Percentiles rank a stretch among this genome's conserved stretches.
phyloP scores from a whole-genome alignment of 2,329 filamentous ascomycete species.

The Sclerotinia borealis region DNA sequence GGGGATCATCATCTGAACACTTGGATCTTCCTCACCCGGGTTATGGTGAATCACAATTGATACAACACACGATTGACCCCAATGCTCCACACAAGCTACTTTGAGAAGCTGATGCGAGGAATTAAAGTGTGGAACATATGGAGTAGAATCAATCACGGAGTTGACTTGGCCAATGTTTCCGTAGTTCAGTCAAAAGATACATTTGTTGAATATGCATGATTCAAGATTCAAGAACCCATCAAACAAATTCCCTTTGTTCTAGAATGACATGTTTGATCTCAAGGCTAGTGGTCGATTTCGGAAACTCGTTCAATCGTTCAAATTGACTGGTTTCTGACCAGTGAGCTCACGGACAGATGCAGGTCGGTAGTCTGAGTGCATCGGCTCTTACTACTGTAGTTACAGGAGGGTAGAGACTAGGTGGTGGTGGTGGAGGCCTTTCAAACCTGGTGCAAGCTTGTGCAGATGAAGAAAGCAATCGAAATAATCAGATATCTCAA shows the following conservation, averaged over 20 bases:
- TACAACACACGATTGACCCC: conserved; percentile 16
- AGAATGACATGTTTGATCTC: conserved; percentile 9
- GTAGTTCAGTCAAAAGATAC: not conserved
- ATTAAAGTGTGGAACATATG: conserved; percentile 1
- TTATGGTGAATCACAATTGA: conserved; percentile 29
- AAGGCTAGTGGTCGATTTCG: not conserved
- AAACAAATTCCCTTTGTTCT: conserved; percentile 6
- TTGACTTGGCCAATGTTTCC: conserved; percentile 6
- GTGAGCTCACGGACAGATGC: conserved; percentile 27
- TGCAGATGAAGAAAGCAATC: not conserved
- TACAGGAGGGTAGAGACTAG: not conserved
- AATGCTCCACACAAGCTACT: conserved; percentile 8
- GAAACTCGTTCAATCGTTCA: conserved; percentile 21
- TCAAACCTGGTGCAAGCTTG: not conserved
- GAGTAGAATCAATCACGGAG: conserved; percentile 2
- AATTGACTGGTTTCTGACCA: conserved; percentile 23
- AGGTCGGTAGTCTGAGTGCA: conserved; percentile 24
- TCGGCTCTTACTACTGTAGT: not conserved
- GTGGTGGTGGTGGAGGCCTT: not conserved
- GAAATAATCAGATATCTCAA: not conserved
- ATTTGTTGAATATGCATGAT: conserved; percentile 1
- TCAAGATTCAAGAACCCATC: not conserved
- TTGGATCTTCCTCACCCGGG: conserved; percentile 26
- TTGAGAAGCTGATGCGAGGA: conserved; percentile 8
- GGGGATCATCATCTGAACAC: conserved; percentile 30